These are phyloP conservation scores for Trichoderma breve DNA, from an alignment of 2,329 filamentous ascomycete genomes.

Conservation along the genomic window DNA sequence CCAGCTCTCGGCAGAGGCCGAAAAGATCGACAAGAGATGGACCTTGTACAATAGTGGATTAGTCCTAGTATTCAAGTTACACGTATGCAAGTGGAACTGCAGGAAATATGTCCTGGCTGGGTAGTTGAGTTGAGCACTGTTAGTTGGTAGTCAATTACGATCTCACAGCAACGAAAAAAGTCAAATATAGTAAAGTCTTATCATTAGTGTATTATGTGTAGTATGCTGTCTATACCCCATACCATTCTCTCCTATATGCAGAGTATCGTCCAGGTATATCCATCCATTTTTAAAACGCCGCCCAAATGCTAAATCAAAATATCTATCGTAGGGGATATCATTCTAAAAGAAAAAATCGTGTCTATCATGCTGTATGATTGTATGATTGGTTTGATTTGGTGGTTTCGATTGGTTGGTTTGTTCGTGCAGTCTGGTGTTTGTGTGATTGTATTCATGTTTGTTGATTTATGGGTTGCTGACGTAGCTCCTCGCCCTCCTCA, in stretches of 20 bases:
- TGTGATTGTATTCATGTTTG: background rate
- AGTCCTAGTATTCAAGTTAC: background rate
- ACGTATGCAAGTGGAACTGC: background rate
- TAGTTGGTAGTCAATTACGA: background rate
- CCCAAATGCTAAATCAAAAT: slow-evolving; percentile 4
- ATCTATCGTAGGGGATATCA: slow-evolving; percentile 3
- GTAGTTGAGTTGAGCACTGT: background rate
- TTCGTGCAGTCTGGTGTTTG: background rate
- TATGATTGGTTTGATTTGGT: background rate
- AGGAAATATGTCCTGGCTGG: background rate
- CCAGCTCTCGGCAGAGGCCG: background rate
- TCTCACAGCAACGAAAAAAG: background rate
- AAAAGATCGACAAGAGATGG: background rate
- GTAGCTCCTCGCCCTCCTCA: slow-evolving; percentile 45
- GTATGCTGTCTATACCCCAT: background rate
- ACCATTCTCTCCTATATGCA: background rate
- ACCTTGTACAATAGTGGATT: background rate
- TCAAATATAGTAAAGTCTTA: background rate
- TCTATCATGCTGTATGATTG: background rate
- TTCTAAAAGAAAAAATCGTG: background rate
- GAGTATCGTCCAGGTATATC: background rate
- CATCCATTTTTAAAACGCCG: slow-evolving; percentile 5
- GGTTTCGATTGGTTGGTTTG: background rate
- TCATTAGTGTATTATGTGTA: background rate
- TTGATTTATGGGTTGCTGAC: slow-evolving; percentile 44